These are phyloP conservation scores for Hysterangium stoloniferum DNA, from an alignment of 768 basidiomycete genomes.

Conservation along the genomic window DNA sequence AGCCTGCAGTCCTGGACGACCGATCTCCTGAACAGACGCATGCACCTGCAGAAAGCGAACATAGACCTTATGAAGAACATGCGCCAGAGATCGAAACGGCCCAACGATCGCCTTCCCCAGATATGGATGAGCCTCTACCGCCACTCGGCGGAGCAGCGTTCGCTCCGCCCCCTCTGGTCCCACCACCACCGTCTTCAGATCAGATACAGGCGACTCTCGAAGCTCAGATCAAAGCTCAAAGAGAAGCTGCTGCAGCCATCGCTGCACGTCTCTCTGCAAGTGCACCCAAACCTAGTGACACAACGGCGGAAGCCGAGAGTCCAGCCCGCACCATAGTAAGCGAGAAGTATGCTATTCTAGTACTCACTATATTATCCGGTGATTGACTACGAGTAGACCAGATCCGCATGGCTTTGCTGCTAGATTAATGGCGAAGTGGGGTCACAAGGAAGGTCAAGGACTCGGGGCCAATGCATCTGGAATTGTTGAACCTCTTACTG, in stretches of 20 bases:
- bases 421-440: conserved; percentile 93
- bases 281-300: conserved; percentile 15
- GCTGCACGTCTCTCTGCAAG: conserved; percentile 56
- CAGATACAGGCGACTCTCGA: conserved; percentile 45
- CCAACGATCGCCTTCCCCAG: conserved; percentile 22
- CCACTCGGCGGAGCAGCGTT: conserved; percentile 24
- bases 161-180: conserved; percentile 46
- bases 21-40: not conserved
- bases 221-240: conserved; percentile 43
- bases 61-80: conserved; percentile 69
- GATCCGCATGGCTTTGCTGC: conserved; percentile 75
- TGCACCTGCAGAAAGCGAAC: conserved; percentile 40
- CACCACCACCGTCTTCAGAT: conserved; percentile 52
- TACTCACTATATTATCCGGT: not conserved
- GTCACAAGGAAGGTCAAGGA: conserved; percentile 90
- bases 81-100: conserved; percentile 55
- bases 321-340: not conserved
- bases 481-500: conserved; percentile 81
- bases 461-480: conserved; percentile 78
- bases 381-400: conserved; percentile 27
- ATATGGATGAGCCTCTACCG: conserved; percentile 6
- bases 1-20: not conserved
- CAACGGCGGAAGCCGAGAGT: not conserved
- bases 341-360: conserved; percentile 19
- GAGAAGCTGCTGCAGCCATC: conserved; percentile 72